phyloP scores from a whole-genome alignment of 1,139 yeast genomes.

The Geotrichum phurueaensis region DNA sequence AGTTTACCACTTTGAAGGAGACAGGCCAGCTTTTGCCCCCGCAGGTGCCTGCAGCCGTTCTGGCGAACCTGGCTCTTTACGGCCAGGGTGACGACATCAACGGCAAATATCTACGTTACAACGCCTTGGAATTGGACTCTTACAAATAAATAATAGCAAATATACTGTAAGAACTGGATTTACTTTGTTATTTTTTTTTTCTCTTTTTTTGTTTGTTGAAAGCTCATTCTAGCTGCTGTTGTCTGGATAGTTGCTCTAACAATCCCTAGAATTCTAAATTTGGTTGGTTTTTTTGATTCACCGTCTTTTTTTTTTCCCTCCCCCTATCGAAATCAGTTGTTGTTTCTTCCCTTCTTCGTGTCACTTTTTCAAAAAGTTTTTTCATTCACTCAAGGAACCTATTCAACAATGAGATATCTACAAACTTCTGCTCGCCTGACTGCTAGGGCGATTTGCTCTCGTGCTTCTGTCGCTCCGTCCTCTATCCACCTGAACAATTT shows the following conservation, averaged over 20 bases:
- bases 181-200: too few relatives aligned
- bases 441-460: not conserved
- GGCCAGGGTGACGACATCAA: slow-evolving; percentile 46
- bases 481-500: not conserved
- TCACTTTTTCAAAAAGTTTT: not conserved
- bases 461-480: not conserved
- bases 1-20: slow-evolving; percentile 56
- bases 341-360: too few relatives aligned
- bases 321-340: not conserved
- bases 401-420: not conserved
- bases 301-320: too few relatives aligned
- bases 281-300: too few relatives aligned
- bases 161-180: not conserved
- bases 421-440: not conserved
- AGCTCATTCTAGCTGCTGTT: not conserved
- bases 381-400: not conserved
- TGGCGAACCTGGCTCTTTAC: slow-evolving; percentile 53
- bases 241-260: not conserved
- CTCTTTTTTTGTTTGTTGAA: not conserved
- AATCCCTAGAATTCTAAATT: not conserved
- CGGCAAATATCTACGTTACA: slow-evolving; percentile 61
- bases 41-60: slow-evolving; percentile 61
- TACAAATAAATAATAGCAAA: slow-evolving; percentile 14
- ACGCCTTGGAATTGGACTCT: slow-evolving; percentile 37
- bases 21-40: slow-evolving; percentile 56